Conservation (phyloP, 805 yeast genomes). For the Kodamaea lidongshanica region DNA sequence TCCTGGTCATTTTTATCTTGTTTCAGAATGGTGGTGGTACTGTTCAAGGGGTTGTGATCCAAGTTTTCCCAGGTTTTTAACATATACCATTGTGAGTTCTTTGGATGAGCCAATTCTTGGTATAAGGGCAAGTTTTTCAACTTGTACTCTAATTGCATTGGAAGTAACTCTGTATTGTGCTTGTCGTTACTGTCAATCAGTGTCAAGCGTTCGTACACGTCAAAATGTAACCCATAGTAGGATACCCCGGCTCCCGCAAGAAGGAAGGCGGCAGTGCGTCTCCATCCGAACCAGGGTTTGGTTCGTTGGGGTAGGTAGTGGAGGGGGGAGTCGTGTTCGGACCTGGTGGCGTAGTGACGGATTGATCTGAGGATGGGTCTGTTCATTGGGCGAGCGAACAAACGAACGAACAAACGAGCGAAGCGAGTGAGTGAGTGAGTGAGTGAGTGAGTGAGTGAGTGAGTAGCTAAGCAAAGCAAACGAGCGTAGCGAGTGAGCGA, state of each 20-base stretch:
- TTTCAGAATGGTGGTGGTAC: slow-evolving; percentile 8
- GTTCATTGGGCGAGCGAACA: no score
- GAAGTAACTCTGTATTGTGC: slow-evolving; percentile 20
- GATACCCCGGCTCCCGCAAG: slow-evolving; percentile 30
- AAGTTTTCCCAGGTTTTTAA: slow-evolving; percentile 40
- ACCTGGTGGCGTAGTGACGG: slow-evolving; percentile 20
- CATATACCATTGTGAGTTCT: slow-evolving; percentile 43
- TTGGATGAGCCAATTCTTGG: slow-evolving; percentile 39
- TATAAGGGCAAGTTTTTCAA: slow-evolving; percentile 48
- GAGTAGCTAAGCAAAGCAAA: no score
- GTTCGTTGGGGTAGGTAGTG: slow-evolving; percentile 21
- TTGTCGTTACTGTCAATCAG: slow-evolving; percentile 15
- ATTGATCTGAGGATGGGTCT: background rate
- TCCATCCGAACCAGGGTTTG: slow-evolving; percentile 28
- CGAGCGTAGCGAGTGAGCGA: no score
- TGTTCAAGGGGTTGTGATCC: slow-evolving; percentile 31
- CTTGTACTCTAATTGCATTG: slow-evolving; percentile 41
- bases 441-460: no score
- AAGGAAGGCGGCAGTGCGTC: slow-evolving; percentile 22
- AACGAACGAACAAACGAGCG: no score
- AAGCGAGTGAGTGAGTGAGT: no score
- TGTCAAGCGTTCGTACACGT: slow-evolving; percentile 23
- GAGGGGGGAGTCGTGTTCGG: slow-evolving; percentile 27
- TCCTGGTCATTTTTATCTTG: slow-evolving; percentile 15
- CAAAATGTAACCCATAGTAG: slow-evolving; percentile 25